These are phyloP conservation scores for Tetrahymena elliotti DNA, from an alignment of 73 alveolate genomes.

Conservation along the genomic window DNA sequence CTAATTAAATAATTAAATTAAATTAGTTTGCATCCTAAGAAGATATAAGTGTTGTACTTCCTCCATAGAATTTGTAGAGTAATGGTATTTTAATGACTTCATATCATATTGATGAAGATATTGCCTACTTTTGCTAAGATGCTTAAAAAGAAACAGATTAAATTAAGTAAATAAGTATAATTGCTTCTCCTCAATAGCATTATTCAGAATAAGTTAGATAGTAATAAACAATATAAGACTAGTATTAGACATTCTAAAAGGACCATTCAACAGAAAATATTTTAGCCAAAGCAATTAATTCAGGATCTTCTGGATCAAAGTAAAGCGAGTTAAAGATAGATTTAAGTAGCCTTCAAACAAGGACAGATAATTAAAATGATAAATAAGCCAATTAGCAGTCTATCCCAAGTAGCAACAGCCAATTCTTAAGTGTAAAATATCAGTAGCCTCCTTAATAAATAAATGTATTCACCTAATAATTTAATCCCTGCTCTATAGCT, in stretches of 20 bases:
- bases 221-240: background rate
- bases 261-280: background rate
- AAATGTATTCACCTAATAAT: background rate
- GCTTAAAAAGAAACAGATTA: background rate
- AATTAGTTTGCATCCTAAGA: background rate
- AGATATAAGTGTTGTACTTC: background rate
- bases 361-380: background rate
- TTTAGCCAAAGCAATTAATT: background rate
- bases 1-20: background rate
- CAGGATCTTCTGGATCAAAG: background rate
- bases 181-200: background rate
- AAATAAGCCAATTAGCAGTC: background rate
- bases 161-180: background rate
- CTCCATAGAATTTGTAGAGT: background rate
- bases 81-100: background rate
- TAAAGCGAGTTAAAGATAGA: background rate
- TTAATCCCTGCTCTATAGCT: background rate
- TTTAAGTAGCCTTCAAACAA: background rate
- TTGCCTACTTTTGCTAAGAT: background rate
- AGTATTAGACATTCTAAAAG: background rate
- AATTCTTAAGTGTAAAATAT: background rate
- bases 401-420: background rate
- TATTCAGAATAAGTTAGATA: background rate
- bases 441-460: background rate
- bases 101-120: background rate